Conservation (phyloP, 2,329 filamentous ascomycete genomes). For the Fusarium sp. region DNA sequence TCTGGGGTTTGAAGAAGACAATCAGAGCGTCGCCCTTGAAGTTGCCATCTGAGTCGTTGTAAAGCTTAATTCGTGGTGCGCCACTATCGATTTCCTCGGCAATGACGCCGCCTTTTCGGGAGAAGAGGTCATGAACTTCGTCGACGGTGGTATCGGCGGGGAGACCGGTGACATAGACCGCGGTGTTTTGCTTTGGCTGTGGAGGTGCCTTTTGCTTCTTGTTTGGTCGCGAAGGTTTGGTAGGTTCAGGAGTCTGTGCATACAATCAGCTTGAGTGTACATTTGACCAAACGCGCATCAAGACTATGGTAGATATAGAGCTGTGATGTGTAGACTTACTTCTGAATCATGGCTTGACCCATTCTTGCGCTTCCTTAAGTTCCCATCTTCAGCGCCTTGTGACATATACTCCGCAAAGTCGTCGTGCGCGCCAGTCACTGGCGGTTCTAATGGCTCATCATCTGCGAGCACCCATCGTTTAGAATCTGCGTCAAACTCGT, state of each 20-base stretch:
- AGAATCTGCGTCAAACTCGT: constrained; percentile 80
- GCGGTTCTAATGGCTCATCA: constrained; percentile 60
- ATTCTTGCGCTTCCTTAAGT: constrained; percentile 62
- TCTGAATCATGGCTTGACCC: constrained; percentile 57
- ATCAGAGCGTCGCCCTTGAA: constrained; percentile 96
- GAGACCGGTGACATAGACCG: constrained; percentile 91
- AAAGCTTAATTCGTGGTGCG: constrained; percentile 92
- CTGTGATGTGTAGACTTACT: constrained; percentile 56
- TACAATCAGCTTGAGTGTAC: constrained; percentile 24
- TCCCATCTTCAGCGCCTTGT: constrained; percentile 47
- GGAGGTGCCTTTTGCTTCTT: constrained; percentile 66
- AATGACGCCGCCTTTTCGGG: constrained; percentile 87
- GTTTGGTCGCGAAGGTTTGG: constrained; percentile 58
- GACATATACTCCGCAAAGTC: constrained; percentile 49
- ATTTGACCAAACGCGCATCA: not conserved
- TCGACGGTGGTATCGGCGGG: constrained; percentile 83
- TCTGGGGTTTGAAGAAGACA: constrained; percentile 95
- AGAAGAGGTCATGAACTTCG: constrained; percentile 89
- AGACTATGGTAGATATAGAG: not conserved
- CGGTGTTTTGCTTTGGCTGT: constrained; percentile 80
- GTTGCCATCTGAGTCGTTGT: constrained; percentile 82
- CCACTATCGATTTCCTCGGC: constrained; percentile 94
- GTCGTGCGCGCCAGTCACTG: constrained; percentile 58
- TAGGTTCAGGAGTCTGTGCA: constrained; percentile 47
- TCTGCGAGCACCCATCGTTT: constrained; percentile 82